Evolutionary conservation across 176 grass and related monocot genomes (phyloP).

Genomic region (Aechmea fasciata): DNA sequence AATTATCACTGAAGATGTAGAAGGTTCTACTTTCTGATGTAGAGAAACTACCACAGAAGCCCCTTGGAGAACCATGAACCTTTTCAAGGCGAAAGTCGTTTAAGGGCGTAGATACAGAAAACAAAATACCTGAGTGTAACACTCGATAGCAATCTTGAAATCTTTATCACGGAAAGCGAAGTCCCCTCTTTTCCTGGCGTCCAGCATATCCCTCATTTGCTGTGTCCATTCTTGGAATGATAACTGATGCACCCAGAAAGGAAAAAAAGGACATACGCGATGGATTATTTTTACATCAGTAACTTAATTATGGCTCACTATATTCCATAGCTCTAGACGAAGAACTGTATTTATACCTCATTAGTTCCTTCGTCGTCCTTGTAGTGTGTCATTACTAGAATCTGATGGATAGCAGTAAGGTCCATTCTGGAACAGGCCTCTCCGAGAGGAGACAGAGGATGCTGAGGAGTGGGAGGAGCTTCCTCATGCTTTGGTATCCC

Average conservation of each 20-base stretch:
- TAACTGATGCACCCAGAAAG: constrained; percentile 41
- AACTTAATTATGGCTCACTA: not conserved
- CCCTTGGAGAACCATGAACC: not conserved
- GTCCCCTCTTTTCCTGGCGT: constrained; percentile 78
- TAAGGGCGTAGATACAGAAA: not conserved
- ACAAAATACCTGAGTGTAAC: constrained; percentile 62
- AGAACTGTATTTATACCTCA: constrained; percentile 40
- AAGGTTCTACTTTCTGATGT: not conserved
- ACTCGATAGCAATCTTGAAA: constrained; percentile 84
- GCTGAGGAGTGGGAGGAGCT: constrained; percentile 41
- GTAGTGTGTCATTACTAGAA: constrained; percentile 69
- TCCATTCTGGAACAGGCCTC: constrained; percentile 95
- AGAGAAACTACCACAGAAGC: not conserved
- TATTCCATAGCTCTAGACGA: not conserved
- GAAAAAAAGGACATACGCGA: not conserved
- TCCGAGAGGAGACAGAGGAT: constrained; percentile 65
- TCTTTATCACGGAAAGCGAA: constrained; percentile 95
- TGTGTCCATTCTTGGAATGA: constrained; percentile 99
- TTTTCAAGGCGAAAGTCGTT: not conserved
- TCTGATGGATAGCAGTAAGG: constrained; percentile 87
- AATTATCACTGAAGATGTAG: not conserved
- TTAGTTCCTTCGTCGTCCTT: constrained; percentile 89
- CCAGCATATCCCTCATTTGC: constrained; percentile 96
- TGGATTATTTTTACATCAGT: not conserved
- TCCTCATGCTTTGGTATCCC: constrained; percentile 65